Evolutionary conservation across 768 basidiomycete species (phyloP).

Genomic region (Coprinellus micaceus): DNA sequence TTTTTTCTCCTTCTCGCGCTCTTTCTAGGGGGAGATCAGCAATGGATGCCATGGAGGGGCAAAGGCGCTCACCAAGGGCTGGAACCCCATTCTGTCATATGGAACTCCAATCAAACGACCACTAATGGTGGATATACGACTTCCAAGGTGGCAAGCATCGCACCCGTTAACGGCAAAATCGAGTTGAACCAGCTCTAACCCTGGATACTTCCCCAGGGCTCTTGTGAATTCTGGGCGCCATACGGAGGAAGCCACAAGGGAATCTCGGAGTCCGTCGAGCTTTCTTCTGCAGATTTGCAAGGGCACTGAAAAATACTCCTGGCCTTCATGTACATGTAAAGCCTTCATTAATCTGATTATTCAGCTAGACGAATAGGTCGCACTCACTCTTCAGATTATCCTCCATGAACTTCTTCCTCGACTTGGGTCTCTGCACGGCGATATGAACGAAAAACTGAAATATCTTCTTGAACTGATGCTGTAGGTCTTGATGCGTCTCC

Average conservation of each 20-base stretch:
- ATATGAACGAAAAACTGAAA: constrained; percentile 87
- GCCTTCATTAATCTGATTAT: constrained; percentile 31
- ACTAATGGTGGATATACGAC: constrained; percentile 59
- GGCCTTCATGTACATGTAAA: too few species aligned
- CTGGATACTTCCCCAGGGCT: constrained; percentile 62
- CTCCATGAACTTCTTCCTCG: constrained; percentile 55
- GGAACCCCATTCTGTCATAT: constrained; percentile 72
- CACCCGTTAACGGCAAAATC: constrained; percentile 61
- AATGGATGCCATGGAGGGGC: background rate
- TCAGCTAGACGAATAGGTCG: background rate
- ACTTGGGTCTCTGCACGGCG: constrained; percentile 52
- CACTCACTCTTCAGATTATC: constrained; percentile 46
- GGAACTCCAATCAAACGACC: constrained; percentile 61
- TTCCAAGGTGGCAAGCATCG: constrained; percentile 79
- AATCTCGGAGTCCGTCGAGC: constrained; percentile 64
- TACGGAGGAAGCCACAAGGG: constrained; percentile 77
- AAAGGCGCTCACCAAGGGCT: constrained; percentile 23
- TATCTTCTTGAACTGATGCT: constrained; percentile 81
- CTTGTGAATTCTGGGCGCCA: constrained; percentile 74
- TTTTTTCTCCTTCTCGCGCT: background rate
- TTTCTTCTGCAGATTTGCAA: constrained; percentile 65
- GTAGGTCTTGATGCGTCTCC: constrained; percentile 69
- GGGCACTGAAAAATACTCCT: constrained; percentile 75
- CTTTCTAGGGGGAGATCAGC: background rate
- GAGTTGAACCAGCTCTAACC: constrained; percentile 50